Evolutionary conservation across 768 basidiomycete species (phyloP), one percentile per base, ranked within the genome.

Genomic region (Lentinus brumalis): DNA sequence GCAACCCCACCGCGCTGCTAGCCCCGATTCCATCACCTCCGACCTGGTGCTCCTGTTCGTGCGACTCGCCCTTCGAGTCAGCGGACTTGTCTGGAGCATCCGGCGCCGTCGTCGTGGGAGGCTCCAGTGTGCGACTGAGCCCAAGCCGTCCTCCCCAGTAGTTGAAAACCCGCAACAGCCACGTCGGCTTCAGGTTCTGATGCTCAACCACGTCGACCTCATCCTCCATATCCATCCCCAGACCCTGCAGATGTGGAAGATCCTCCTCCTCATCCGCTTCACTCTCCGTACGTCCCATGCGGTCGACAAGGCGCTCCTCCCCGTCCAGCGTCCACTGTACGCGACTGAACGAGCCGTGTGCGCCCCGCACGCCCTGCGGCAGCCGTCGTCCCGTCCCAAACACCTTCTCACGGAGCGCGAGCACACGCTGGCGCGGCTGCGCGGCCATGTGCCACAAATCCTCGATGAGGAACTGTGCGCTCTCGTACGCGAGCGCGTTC

Each of bases 281-380:
- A 63, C 83, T 85, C 74, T 89, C 88, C 56, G 88, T 92, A 49
- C 89, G 77, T 16, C 91, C 91, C 44, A 85, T 68, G 42, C 76
- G 73, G 72, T 92, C 89, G 46, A 92, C 89, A 1, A 87, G 70
- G 46, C 83, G 75, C 70, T 83, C 80, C 47, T 72, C 67, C 14
- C 88, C 88, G 65, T 88, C 87, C 45, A 91, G 73, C 60, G 83
- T 85, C 86, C 87, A 86, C 71, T 92, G 89, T 68, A 88, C 69
- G 9, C 86, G 80, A 66, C 85, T 86, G 71, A 84, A 88, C 57
- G 74, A 71, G 47, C 85, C 85, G 65, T 85, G 83, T 1, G 84
- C 84, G 26, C 83, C 83, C 53, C 82, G 82, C 35, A 79, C 76
- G 55, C 84, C 85, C 1, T 80, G 80, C 29, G 84, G 73, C 35